These are phyloP conservation scores for Verticillium albo-atrum DNA, from an alignment of 2,329 filamentous ascomycete species.

Conservation along the genomic window DNA sequence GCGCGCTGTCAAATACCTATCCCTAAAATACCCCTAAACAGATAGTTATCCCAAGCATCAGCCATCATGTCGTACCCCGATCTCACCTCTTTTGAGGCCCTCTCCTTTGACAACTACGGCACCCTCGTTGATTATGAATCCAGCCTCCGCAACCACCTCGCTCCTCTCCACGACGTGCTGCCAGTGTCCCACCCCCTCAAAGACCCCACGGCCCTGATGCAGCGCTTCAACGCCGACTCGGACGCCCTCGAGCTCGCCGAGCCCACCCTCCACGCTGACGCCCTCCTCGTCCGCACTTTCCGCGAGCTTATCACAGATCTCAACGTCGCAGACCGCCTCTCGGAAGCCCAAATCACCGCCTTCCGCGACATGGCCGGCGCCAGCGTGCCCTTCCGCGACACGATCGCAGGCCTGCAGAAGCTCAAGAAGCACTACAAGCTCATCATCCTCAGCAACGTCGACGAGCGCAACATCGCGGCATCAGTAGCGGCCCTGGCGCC, in stretches of 20 bases:
- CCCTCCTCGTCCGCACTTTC: conserved; percentile 46
- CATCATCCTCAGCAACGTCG: conserved; percentile 57
- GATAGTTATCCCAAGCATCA: neutral
- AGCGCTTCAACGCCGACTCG: conserved; percentile 38
- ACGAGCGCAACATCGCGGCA: conserved; percentile 29
- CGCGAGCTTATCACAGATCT: conserved; percentile 37
- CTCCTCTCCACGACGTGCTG: conserved; percentile 39
- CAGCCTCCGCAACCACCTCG: conserved; percentile 54
- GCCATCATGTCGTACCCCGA: conserved; percentile 4
- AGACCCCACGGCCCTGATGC: conserved; percentile 31
- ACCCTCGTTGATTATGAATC: conserved; percentile 75
- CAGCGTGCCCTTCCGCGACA: conserved; percentile 57
- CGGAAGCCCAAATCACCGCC: conserved; percentile 16
- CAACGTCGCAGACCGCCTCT: conserved; percentile 30
- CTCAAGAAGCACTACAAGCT: conserved; percentile 51
- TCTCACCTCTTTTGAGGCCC: conserved; percentile 25
- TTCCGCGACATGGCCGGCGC: conserved; percentile 47
- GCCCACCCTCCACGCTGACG: conserved; percentile 52
- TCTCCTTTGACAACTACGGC: conserved; percentile 77
- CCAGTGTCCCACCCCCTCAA: conserved; percentile 29
- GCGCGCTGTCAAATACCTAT: too few species aligned
- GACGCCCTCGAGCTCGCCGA: conserved; percentile 46
- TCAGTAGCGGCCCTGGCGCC: conserved; percentile 37
- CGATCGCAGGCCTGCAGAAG: conserved; percentile 43
- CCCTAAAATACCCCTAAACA: neutral